Evolutionary conservation across 257 asterid genomes (phyloP).

Genomic region (Ajuga chamaepitys): DNA sequence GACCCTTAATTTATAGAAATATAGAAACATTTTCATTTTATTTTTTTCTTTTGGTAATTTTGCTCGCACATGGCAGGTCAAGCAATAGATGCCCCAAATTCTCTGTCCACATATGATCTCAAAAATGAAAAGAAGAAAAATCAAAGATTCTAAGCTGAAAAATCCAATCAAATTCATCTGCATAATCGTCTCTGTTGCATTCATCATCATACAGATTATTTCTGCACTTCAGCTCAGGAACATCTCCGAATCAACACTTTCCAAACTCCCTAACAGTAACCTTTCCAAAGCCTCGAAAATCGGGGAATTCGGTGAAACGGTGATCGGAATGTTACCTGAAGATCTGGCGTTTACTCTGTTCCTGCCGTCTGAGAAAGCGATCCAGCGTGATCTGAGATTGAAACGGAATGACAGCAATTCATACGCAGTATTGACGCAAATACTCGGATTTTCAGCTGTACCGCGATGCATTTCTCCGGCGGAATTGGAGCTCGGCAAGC

Average conservation of each 20-base stretch:
- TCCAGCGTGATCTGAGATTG: too few species aligned
- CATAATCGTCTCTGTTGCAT: conserved; percentile 29
- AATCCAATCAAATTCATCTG: conserved; percentile 37
- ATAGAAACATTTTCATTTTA: too few species aligned
- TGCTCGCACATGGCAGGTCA: too few species aligned
- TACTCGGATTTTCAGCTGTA: conserved; percentile 68
- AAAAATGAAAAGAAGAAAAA: conserved; percentile 16
- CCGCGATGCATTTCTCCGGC: conserved; percentile 39
- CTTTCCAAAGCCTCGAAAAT: conserved; percentile 11
- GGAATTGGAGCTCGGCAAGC: conserved; percentile 35
- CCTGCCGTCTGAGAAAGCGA: too few species aligned
- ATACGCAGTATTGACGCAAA: too few species aligned
- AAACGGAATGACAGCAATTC: too few species aligned
- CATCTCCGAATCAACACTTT: conserved; percentile 8
- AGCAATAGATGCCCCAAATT: too few species aligned
- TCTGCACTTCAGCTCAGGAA: conserved; percentile 37
- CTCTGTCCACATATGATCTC: neutral
- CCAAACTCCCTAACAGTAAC: neutral
- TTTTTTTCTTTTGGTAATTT: too few species aligned
- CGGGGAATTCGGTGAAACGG: conserved; percentile 49
- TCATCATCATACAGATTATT: conserved; percentile 32
- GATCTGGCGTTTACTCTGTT: too few species aligned
- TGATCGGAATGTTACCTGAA: too few species aligned
- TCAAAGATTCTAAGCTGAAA: conserved; percentile 11
- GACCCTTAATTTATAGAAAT: too few species aligned